phyloP scores from a whole-genome alignment of 352 stramenopile genomes.

The Globisporangium polare region DNA sequence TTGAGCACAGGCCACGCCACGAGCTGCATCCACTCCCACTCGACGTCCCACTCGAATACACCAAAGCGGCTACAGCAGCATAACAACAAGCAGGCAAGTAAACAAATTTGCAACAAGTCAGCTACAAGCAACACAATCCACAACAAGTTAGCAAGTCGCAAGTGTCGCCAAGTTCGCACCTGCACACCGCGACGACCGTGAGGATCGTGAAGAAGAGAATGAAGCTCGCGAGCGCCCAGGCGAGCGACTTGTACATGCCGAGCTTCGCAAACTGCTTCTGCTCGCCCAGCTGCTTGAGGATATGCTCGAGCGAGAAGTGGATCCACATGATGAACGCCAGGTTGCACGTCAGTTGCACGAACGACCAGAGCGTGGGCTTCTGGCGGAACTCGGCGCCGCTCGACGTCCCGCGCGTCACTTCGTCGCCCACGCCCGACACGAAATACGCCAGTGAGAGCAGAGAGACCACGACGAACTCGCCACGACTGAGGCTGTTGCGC shows the following conservation, averaged over 20 bases:
- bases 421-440: conserved; percentile 63
- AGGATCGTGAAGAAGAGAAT: conserved; percentile 87
- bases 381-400: conserved; percentile 76
- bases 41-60: conserved; percentile 88
- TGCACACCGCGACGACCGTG: conserved; percentile 76
- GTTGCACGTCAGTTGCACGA: conserved; percentile 85
- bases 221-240: conserved; percentile 76
- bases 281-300: conserved; percentile 72
- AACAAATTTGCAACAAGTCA: neutral
- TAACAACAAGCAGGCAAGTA: neutral
- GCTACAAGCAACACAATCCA: neutral
- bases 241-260: conserved; percentile 84
- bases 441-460: conserved; percentile 77
- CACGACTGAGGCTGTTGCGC: conserved; percentile 41
- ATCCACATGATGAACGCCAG: conserved; percentile 91
- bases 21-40: conserved; percentile 91
- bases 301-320: conserved; percentile 82
- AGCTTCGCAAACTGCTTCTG: conserved; percentile 90
- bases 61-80: conserved; percentile 49
- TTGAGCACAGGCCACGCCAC: conserved; percentile 90
- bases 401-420: conserved; percentile 74
- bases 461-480: conserved; percentile 53
- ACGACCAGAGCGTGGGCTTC: conserved; percentile 79
- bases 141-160: neutral
- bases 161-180: conserved; percentile 3